phyloP scores from a whole-genome alignment of 2,329 filamentous ascomycete genomes.

The Fusarium abutilonis region DNA sequence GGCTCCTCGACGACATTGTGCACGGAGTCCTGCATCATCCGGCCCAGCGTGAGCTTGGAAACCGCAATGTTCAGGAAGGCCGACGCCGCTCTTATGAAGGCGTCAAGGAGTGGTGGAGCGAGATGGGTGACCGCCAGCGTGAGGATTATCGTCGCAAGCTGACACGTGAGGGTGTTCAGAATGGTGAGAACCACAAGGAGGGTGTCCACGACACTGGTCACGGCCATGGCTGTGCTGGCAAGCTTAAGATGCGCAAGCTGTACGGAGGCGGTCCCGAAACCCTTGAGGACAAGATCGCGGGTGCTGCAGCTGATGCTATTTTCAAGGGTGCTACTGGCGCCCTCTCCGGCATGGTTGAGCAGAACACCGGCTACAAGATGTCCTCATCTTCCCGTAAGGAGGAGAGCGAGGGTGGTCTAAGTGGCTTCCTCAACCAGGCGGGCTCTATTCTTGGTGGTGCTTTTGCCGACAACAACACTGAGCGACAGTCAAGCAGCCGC shows the following conservation, averaged over 20 bases:
- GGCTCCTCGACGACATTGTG: constrained; percentile 79
- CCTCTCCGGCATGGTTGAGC: constrained; percentile 58
- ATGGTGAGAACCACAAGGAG: constrained; percentile 85
- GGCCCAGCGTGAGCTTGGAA: constrained; percentile 74
- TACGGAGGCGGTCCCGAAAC: constrained; percentile 59
- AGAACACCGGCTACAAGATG: constrained; percentile 58
- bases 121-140: constrained; percentile 69
- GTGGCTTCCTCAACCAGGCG: constrained; percentile 76
- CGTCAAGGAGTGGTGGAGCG: constrained; percentile 84
- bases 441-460: constrained; percentile 72
- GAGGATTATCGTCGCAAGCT: constrained; percentile 78
- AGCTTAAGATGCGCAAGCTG: constrained; percentile 80
- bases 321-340: constrained; percentile 67
- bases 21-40: constrained; percentile 89
- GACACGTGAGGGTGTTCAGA: constrained; percentile 78
- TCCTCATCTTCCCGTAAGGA: constrained; percentile 46
- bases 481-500: constrained; percentile 62
- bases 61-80: constrained; percentile 76
- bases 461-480: constrained; percentile 64
- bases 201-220: constrained; percentile 85
- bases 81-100: constrained; percentile 81
- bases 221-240: constrained; percentile 82
- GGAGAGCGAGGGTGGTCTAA: constrained; percentile 70
- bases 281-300: constrained; percentile 66
- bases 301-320: constrained; percentile 65